A percentile compares a stretch with the other conserved stretches of the same genome.
phyloP scores from a whole-genome alignment of 2,329 filamentous ascomycete genomes.

The Rutstroemia sp. region DNA sequence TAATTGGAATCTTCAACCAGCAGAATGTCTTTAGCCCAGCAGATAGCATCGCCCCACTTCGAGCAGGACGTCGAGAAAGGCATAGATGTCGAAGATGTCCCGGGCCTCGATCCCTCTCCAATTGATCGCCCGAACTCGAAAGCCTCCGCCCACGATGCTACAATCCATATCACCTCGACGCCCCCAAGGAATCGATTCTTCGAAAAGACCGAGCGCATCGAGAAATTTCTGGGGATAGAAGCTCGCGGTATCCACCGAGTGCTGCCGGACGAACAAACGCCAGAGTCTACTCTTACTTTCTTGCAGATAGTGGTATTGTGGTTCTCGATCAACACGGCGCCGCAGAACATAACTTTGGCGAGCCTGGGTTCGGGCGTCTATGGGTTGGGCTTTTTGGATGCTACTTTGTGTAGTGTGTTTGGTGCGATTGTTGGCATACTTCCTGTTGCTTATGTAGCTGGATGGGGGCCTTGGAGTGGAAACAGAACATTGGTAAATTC shows the following conservation, averaged over 20 bases:
- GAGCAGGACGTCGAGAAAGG: slow-evolving; percentile 6
- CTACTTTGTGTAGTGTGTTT: slow-evolving; percentile 48
- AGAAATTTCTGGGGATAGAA: slow-evolving; percentile 33
- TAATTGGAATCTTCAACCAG: not conserved
- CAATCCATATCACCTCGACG: not conserved
- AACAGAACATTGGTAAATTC: slow-evolving; percentile 49
- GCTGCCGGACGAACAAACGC: slow-evolving; percentile 44
- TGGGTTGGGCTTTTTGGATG: slow-evolving; percentile 49
- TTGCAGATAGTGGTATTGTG: slow-evolving; percentile 41
- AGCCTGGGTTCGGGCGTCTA: slow-evolving; percentile 55
- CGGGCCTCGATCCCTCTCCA: not conserved
- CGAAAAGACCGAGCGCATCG: slow-evolving; percentile 11
- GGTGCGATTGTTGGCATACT: slow-evolving; percentile 48
- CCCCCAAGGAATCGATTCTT: not conserved
- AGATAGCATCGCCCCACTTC: not conserved
- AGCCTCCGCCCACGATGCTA: not conserved
- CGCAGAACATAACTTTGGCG: slow-evolving; percentile 57
- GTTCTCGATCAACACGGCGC: slow-evolving; percentile 55
- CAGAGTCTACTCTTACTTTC: slow-evolving; percentile 21
- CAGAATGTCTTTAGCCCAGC: slow-evolving; percentile 1
- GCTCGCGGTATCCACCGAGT: slow-evolving; percentile 54
- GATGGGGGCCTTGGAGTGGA: slow-evolving; percentile 53
- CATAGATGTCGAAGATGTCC: not conserved
- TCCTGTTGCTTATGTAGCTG: slow-evolving; percentile 51
- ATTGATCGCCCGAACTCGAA: not conserved